Conservation (phyloP, 1,284 basidiomycete genomes). For the Heterobasidion parviporum region DNA sequence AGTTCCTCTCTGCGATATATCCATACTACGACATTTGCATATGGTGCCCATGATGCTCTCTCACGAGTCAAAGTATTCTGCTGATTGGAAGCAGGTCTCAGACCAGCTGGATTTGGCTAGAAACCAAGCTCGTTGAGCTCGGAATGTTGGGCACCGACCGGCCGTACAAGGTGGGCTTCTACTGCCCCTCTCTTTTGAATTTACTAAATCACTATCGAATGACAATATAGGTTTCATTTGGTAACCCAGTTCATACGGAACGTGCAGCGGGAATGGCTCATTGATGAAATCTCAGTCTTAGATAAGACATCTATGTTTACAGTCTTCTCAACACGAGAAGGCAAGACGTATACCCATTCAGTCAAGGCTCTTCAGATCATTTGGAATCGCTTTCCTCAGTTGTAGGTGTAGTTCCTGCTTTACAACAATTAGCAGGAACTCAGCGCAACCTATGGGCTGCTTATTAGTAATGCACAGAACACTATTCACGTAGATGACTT, state of each 20-base stretch:
- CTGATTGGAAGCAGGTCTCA: constrained; percentile 47
- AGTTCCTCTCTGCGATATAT: constrained; percentile 75
- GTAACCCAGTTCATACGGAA: constrained; percentile 20
- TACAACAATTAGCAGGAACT: neutral
- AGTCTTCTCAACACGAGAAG: constrained; percentile 69
- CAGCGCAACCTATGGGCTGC: neutral
- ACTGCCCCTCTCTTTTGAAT: neutral
- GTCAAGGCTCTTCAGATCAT: constrained; percentile 83
- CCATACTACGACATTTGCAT: constrained; percentile 82
- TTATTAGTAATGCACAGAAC: constrained; percentile 62
- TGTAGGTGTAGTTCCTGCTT: constrained; percentile 32
- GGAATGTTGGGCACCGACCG: constrained; percentile 68
- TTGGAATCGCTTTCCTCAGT: constrained; percentile 81
- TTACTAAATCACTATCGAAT: neutral
- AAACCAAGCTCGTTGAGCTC: constrained; percentile 84
- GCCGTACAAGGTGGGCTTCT: constrained; percentile 56
- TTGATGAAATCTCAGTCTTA: constrained; percentile 40
- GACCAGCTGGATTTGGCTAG: constrained; percentile 89
- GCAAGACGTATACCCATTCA: constrained; percentile 71
- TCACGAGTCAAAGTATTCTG: neutral
- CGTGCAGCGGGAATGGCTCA: neutral
- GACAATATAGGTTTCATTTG: constrained; percentile 43
- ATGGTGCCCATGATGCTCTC: constrained; percentile 38
- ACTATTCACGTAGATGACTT: constrained; percentile 88
- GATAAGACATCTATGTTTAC: constrained; percentile 89